Conservation (phyloP, 345 rosid species). For the Eutrema yunnanense region DNA sequence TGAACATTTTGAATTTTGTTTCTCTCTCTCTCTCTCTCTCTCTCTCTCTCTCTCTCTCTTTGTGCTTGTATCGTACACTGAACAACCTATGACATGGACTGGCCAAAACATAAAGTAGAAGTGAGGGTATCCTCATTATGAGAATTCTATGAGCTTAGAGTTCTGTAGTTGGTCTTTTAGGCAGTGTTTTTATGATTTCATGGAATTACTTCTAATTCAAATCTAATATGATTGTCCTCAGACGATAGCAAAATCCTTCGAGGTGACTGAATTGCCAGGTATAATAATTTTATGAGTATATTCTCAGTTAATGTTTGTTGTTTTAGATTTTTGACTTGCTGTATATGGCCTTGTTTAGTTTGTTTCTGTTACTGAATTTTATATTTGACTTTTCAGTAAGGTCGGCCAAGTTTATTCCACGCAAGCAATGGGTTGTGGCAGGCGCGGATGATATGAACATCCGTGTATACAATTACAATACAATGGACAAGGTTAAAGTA, state of each 20-base stretch:
- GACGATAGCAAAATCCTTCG: conserved; percentile 81
- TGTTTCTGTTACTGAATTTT: background rate
- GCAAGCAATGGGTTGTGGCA: conserved; percentile 92
- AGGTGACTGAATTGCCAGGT: conserved; percentile 93
- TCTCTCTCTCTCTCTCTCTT: background rate
- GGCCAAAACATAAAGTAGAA: background rate
- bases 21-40: background rate
- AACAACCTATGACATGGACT: background rate
- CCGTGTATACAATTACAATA: conserved; percentile 89
- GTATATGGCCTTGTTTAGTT: background rate
- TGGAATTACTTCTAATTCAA: conserved; percentile 12
- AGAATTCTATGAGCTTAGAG: background rate
- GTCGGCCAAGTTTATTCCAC: conserved; percentile 83
- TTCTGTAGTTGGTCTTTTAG: background rate
- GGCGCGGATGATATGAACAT: conserved; percentile 92
- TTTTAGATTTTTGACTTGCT: background rate
- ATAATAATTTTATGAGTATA: background rate
- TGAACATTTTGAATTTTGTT: background rate
- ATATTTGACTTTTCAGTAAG: conserved; percentile 53
- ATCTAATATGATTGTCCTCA: conserved; percentile 28
- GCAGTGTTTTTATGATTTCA: background rate
- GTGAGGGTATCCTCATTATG: background rate
- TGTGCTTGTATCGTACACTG: background rate
- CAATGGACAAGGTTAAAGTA: conserved; percentile 85
- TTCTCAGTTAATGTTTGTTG: background rate